Evolutionary conservation across 257 asterid genomes (phyloP).

Genomic region (Anisodus tanguticus): DNA sequence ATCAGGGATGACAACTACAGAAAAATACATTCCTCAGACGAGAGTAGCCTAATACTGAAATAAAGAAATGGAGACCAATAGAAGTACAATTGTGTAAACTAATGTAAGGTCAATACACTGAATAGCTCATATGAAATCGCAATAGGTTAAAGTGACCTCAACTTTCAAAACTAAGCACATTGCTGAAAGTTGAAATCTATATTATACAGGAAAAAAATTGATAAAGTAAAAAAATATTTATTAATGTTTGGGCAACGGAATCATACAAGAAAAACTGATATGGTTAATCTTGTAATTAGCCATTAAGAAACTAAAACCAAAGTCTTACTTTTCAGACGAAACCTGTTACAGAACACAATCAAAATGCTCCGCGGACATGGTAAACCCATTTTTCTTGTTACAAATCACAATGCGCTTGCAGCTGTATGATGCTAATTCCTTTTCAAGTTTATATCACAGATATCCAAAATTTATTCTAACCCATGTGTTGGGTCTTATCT

Average conservation of each 20-base stretch:
- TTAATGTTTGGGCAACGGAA: too few species aligned
- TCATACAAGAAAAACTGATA: not conserved
- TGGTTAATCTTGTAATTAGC: not conserved
- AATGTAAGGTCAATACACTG: not conserved
- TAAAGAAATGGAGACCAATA: slow-evolving; percentile 14
- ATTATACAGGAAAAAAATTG: not conserved
- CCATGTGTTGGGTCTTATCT: not conserved
- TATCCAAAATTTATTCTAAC: not conserved
- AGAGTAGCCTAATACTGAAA: slow-evolving; percentile 33
- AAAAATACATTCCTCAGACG: slow-evolving; percentile 37
- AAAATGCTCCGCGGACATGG: not conserved
- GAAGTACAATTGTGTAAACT: slow-evolving; percentile 8
- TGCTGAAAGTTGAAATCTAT: not conserved
- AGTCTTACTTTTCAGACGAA: not conserved
- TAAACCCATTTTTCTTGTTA: not conserved
- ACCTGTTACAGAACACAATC: not conserved
- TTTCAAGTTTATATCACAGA: not conserved
- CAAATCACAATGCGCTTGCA: not conserved
- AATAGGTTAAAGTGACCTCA: not conserved
- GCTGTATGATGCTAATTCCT: not conserved
- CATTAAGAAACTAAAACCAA: not conserved
- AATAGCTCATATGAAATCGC: not conserved
- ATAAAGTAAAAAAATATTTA: too few species aligned
- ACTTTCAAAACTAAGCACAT: not conserved
- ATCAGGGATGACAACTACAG: slow-evolving; percentile 82